These are phyloP conservation scores for Acanthamoeba culbertsoni DNA, from an alignment of 208 protist genomes.

Conservation along the genomic window DNA sequence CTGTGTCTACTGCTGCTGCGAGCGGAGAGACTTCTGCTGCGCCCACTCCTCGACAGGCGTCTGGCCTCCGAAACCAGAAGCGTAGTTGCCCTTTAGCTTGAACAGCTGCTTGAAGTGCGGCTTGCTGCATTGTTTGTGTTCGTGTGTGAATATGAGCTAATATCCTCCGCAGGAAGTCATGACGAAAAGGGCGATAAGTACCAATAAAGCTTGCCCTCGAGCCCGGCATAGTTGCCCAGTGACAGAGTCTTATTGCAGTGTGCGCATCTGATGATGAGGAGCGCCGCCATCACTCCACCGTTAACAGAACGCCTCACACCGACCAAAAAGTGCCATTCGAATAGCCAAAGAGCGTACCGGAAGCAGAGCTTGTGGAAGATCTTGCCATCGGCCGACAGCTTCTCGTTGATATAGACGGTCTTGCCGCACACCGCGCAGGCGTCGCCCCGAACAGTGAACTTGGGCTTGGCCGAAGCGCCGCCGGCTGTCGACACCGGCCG, in stretches of 20 bases:
- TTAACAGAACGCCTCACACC: not conserved
- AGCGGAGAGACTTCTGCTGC: constrained; percentile 29
- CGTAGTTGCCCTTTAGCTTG: constrained; percentile 75
- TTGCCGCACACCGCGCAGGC: constrained; percentile 68
- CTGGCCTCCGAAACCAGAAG: constrained; percentile 33
- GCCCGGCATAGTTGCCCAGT: constrained; percentile 74
- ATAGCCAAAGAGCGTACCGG: constrained; percentile 11
- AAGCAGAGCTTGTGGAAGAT: constrained; percentile 79
- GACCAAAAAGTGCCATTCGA: not conserved
- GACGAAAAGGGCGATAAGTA: not conserved
- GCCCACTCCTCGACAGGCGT: constrained; percentile 40
- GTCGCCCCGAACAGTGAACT: not conserved
- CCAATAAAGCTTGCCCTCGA: constrained; percentile 73
- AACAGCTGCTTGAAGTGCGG: constrained; percentile 78
- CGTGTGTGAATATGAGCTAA: not conserved
- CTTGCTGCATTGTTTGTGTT: constrained; percentile 42
- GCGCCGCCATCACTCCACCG: too few relatives aligned
- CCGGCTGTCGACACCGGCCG: not conserved
- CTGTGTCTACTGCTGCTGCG: not conserved
- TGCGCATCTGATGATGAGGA: constrained; percentile 34
- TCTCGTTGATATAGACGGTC: constrained; percentile 73
- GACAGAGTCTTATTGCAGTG: constrained; percentile 75
- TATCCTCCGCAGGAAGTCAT: too few relatives aligned
- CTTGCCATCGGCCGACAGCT: constrained; percentile 61
- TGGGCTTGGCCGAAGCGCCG: not conserved